Evolutionary conservation across 768 basidiomycete species (phyloP).

Genomic region (Leccinellum rugosiceps): DNA sequence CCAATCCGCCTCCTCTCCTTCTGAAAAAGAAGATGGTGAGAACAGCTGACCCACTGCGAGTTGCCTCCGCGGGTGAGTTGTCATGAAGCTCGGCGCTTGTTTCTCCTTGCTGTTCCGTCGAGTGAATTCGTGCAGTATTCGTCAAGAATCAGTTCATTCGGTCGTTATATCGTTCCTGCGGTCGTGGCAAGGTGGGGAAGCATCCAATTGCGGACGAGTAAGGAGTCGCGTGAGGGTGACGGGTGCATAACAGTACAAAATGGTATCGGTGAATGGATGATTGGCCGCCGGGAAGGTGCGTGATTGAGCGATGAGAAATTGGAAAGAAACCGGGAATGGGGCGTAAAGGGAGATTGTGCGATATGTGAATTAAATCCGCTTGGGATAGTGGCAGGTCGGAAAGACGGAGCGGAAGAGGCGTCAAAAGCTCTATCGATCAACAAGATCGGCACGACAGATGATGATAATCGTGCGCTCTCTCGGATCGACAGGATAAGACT

Average conservation of each 20-base stretch:
- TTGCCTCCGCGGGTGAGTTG: slow-evolving; percentile 17
- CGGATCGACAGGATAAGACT: slow-evolving; percentile 33
- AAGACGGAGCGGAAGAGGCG: slow-evolving; percentile 27
- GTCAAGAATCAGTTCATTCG: slow-evolving; percentile 36
- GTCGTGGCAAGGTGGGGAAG: slow-evolving; percentile 29
- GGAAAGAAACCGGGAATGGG: slow-evolving; percentile 11
- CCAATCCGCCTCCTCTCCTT: slow-evolving; percentile 3
- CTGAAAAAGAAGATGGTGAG: slow-evolving; percentile 5
- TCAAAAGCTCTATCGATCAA: slow-evolving; percentile 43
- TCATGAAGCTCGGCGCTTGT: slow-evolving; percentile 19
- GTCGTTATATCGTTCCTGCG: slow-evolving; percentile 33
- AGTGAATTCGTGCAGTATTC: slow-evolving; percentile 31
- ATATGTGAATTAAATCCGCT: slow-evolving; percentile 26
- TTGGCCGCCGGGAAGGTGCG: slow-evolving; percentile 24
- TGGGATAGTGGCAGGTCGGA: slow-evolving; percentile 17
- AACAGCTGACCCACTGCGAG: slow-evolving; percentile 7
- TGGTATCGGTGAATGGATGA: slow-evolving; percentile 24
- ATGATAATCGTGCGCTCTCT: slow-evolving; percentile 29
- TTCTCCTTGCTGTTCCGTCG: slow-evolving; percentile 28
- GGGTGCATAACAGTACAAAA: slow-evolving; percentile 12
- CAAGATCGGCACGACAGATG: slow-evolving; percentile 36
- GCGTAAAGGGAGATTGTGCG: slow-evolving; percentile 27
- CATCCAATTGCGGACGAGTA: slow-evolving; percentile 12
- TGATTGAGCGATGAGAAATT: slow-evolving; percentile 21
- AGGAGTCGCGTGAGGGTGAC: slow-evolving; percentile 17